A percentile compares a stretch with the other conserved stretches of the same genome.
Conservation (phyloP, 306 rosid species). For the Quercus suber region DNA sequence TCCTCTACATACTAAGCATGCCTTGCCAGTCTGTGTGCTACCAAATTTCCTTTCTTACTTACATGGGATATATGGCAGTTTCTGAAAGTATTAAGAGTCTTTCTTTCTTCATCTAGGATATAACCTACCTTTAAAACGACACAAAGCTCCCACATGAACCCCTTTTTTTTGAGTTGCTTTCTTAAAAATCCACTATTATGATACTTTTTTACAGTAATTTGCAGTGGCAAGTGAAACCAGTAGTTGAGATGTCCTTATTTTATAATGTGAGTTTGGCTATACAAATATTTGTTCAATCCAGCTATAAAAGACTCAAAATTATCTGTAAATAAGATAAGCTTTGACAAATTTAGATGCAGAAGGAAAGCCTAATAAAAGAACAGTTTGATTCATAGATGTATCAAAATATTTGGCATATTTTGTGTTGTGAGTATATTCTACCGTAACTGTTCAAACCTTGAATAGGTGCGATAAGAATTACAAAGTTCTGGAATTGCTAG, state of each 20-base stretch:
- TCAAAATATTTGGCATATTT: neutral
- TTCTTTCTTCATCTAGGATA: no score
- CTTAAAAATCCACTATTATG: neutral
- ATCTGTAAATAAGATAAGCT: neutral
- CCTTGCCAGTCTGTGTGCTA: no score
- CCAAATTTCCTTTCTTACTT: no score
- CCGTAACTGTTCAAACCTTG: neutral
- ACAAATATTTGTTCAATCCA: neutral
- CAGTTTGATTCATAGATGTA: neutral
- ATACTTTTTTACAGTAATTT: neutral
- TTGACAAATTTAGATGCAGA: neutral
- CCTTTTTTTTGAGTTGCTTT: neutral
- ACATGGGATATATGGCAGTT: no score
- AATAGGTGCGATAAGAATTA: neutral
- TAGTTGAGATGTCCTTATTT: neutral
- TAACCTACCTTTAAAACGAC: no score
- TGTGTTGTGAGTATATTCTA: neutral
- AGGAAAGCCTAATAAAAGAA: neutral
- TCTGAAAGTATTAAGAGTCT: no score
- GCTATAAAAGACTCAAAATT: neutral
- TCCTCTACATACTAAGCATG: no score
- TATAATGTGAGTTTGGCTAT: neutral
- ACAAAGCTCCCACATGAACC: no score
- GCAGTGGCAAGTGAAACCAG: neutral
- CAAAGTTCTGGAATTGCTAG: neutral